These are phyloP conservation scores for Gracilaria domingensis DNA, from an alignment of 23 red algal genomes.

Conservation along the genomic window DNA sequence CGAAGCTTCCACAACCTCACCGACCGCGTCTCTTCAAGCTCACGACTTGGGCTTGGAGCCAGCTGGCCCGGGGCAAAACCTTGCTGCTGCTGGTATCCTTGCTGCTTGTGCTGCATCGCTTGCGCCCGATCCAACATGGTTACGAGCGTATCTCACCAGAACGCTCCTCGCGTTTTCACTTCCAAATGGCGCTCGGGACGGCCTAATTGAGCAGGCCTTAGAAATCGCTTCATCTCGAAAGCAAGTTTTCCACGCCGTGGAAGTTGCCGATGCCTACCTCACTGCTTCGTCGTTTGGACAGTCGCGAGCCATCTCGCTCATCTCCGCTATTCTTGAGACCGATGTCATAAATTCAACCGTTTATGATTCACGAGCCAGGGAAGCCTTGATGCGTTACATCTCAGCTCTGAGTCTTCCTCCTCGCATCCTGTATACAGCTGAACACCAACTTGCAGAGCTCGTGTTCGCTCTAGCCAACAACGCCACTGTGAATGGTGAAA, in stretches of 20 bases:
- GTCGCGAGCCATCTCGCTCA: slow-evolving; percentile 14
- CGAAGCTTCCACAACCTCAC: neutral
- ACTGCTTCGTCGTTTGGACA: slow-evolving; percentile 52
- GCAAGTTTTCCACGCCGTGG: neutral
- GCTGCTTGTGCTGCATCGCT: slow-evolving; percentile 51
- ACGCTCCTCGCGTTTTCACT: slow-evolving; percentile 35
- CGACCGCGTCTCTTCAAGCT: neutral
- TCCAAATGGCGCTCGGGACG: slow-evolving; percentile 31
- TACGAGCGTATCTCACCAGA: slow-evolving; percentile 47
- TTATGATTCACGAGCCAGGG: slow-evolving; percentile 68
- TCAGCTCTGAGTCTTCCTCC: slow-evolving; percentile 40
- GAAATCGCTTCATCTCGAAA: slow-evolving; percentile 50
- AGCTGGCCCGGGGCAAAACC: slow-evolving; percentile 31
- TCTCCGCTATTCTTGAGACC: slow-evolving; percentile 47
- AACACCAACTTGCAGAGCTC: slow-evolving; percentile 46
- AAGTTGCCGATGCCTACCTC: slow-evolving; percentile 50
- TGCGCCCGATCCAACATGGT: slow-evolving; percentile 32
- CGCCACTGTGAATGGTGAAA: slow-evolving; percentile 28
- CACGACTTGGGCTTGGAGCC: neutral
- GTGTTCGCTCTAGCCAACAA: slow-evolving; percentile 30
- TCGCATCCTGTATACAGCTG: slow-evolving; percentile 57
- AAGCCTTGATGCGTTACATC: slow-evolving; percentile 34
- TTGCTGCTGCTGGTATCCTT: slow-evolving; percentile 62
- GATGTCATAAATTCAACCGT: slow-evolving; percentile 52
- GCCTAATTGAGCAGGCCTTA: slow-evolving; percentile 52